These are phyloP conservation scores for Mortierella sp. DNA, from an alignment of 371 early-diverging fungal species.

Conservation along the genomic window DNA sequence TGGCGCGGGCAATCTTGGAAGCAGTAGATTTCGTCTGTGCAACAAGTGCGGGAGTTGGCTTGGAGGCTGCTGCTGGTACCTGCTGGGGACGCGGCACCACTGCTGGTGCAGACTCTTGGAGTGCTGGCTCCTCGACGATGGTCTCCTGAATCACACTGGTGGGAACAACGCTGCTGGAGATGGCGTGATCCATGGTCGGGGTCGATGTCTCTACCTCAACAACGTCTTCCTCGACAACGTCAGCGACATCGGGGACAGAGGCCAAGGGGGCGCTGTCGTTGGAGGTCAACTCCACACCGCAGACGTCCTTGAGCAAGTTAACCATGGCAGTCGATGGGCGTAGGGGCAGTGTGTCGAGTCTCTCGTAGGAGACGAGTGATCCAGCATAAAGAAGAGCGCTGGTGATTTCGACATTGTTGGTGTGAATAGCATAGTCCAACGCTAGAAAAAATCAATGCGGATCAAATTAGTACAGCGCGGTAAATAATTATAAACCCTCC, in stretches of 20 bases:
- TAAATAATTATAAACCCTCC: no score
- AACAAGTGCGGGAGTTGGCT: neutral
- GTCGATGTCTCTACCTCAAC: constrained; percentile 14
- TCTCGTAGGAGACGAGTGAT: constrained; percentile 44
- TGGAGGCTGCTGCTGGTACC: neutral
- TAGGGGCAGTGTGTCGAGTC: constrained; percentile 31
- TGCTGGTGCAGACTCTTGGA: constrained; percentile 1
- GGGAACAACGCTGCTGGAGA: constrained; percentile 15
- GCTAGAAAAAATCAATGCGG: constrained; percentile 20
- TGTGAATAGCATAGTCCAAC: constrained; percentile 53
- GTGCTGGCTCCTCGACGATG: constrained; percentile 27
- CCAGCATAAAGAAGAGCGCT: constrained; percentile 42
- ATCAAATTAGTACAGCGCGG: neutral
- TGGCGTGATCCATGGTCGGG: neutral
- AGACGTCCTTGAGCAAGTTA: constrained; percentile 28
- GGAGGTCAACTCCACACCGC: constrained; percentile 28
- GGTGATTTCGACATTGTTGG: constrained; percentile 51
- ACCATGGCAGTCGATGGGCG: constrained; percentile 34
- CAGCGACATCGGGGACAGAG: constrained; percentile 22
- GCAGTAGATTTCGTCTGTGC: neutral
- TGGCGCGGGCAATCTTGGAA: constrained; percentile 22
- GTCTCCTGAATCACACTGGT: constrained; percentile 13
- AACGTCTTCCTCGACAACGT: constrained; percentile 20
- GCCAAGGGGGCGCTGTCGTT: neutral
- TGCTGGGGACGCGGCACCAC: neutral